A percentile compares a stretch with the other conserved stretches of the same genome.
Evolutionary conservation across 2,329 filamentous ascomycete genomes (phyloP).

Genomic region (Phaeosphaeria sp.): DNA sequence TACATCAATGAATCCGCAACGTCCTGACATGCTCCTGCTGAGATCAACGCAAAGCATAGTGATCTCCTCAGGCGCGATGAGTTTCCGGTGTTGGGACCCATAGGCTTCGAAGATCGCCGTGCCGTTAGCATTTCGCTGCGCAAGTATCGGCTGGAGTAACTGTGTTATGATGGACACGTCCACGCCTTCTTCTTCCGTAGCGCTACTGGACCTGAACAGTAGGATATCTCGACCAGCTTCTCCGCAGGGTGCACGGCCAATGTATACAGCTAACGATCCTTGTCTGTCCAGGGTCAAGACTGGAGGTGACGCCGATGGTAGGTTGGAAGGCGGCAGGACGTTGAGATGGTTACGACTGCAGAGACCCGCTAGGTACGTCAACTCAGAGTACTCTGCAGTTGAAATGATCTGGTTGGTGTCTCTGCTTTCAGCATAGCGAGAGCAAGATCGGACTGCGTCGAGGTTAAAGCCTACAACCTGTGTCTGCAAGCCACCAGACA

Average conservation of each 20-base stretch:
- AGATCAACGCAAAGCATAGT: conserved; percentile 46
- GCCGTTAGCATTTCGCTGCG: conserved; percentile 38
- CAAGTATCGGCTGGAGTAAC: conserved; percentile 41
- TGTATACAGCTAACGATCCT: conserved; percentile 44
- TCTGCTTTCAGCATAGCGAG: too few species aligned
- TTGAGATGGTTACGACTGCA: too few species aligned
- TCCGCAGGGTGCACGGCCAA: conserved; percentile 42
- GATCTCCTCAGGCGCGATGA: conserved; percentile 43
- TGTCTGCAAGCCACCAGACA: conserved; percentile 27
- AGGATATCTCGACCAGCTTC: conserved; percentile 41
- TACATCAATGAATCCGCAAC: conserved; percentile 37
- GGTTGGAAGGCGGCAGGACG: too few species aligned
- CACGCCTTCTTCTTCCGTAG: conserved; percentile 33
- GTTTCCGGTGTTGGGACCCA: conserved; percentile 33
- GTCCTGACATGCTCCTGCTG: conserved; percentile 38
- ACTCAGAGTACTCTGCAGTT: too few species aligned
- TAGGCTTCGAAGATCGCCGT: conserved; percentile 44
- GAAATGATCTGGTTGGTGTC: too few species aligned
- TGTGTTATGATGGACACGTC: conserved; percentile 47
- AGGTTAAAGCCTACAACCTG: conserved; percentile 33
- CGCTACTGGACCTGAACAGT: conserved; percentile 41
- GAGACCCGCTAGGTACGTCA: too few species aligned
- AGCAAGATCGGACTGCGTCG: too few species aligned
- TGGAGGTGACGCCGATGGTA: too few species aligned
- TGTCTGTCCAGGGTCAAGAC: too few species aligned